phyloP scores from a whole-genome alignment of 106 monocot species.

The Hemerocallis citrina region DNA sequence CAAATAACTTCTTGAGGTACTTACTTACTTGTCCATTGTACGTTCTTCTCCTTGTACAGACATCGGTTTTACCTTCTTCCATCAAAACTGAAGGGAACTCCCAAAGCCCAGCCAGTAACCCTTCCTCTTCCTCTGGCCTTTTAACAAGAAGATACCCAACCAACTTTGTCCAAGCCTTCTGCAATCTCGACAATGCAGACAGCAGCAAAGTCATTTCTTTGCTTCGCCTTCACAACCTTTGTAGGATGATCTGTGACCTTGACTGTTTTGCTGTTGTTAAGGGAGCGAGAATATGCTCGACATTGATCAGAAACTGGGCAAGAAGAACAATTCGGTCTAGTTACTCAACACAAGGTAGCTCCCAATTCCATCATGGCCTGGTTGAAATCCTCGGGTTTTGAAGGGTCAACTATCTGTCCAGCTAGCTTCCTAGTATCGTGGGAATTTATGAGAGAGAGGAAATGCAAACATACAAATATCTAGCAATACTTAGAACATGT shows the following conservation, averaged over 20 bases:
- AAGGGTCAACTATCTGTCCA: constrained; percentile 73
- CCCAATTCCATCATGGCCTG: constrained; percentile 97
- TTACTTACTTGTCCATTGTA: too few relatives aligned
- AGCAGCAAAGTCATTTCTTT: constrained; percentile 73
- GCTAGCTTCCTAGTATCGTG: constrained; percentile 56
- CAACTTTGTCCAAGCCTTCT: constrained; percentile 13
- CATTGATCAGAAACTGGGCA: constrained; percentile 82
- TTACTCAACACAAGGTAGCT: constrained; percentile 62
- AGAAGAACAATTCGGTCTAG: constrained; percentile 55
- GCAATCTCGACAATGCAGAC: constrained; percentile 76
- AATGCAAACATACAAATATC: neutral
- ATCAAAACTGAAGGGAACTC: constrained; percentile 83
- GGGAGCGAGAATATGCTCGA: constrained; percentile 52
- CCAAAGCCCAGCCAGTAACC: constrained; percentile 94
- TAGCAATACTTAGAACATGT: too few relatives aligned
- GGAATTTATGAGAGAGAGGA: neutral
- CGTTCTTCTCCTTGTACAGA: constrained; percentile 36
- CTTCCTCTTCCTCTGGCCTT: constrained; percentile 78
- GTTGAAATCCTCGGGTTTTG: constrained; percentile 89
- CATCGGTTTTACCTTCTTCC: constrained; percentile 32
- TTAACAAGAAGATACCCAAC: constrained; percentile 70
- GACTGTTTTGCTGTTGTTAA: constrained; percentile 15
- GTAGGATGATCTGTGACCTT: constrained; percentile 77
- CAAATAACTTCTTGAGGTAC: constrained; percentile 50
- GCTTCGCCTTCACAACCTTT: constrained; percentile 69